phyloP scores from a whole-genome alignment of 2,329 filamentous ascomycete species.

The Calonectria ilicicola region DNA sequence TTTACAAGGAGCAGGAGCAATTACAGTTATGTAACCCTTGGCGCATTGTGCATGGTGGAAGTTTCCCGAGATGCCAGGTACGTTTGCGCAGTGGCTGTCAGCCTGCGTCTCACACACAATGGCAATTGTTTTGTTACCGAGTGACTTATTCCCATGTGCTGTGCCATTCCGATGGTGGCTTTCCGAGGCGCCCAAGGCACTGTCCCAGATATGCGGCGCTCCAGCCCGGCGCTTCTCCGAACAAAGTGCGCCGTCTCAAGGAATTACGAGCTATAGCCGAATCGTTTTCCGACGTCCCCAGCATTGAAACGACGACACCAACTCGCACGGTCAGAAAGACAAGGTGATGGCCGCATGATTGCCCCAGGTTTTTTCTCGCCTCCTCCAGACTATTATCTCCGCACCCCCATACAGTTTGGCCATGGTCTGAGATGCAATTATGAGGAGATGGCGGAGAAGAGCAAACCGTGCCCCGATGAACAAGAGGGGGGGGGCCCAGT shows the following conservation, averaged over 20 bases:
- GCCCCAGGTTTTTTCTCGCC: conserved; percentile 16
- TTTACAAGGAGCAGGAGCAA: not conserved
- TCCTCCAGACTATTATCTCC: conserved; percentile 3
- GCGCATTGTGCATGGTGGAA: conserved; percentile 16
- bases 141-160: not conserved
- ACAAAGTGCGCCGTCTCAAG: not conserved
- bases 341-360: conserved; percentile 10
- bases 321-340: not conserved
- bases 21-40: not conserved
- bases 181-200: not conserved
- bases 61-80: conserved; percentile 17
- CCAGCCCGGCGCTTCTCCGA: not conserved
- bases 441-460: conserved; percentile 20
- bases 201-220: not conserved
- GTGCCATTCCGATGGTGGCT: conserved; percentile 7
- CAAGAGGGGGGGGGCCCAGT: conserved; percentile 18
- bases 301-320: not conserved
- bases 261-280: conserved; percentile 22
- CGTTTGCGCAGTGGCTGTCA: not conserved
- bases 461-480: not conserved
- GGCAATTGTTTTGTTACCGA: conserved; percentile 5
- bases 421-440: not conserved
- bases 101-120: not conserved
- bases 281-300: conserved; percentile 1
- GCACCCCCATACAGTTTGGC: not conserved